Evolutionary conservation across 257 asterid species (phyloP).

Genomic region (Jaltomata sinuosa): DNA sequence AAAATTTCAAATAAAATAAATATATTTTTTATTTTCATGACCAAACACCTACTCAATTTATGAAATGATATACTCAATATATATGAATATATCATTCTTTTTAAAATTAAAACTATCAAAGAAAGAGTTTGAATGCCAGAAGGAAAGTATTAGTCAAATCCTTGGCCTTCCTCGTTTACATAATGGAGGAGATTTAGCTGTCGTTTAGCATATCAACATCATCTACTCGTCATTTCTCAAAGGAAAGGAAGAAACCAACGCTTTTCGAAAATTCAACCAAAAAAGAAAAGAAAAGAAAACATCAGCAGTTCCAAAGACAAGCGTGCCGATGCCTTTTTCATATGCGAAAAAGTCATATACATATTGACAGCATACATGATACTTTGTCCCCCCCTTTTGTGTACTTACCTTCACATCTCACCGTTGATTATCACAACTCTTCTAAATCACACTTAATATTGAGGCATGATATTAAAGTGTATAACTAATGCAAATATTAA

Average conservation of each 20-base stretch:
- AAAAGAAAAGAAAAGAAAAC: not conserved
- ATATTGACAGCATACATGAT: not conserved
- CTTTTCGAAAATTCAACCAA: not conserved
- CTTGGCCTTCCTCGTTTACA: not conserved
- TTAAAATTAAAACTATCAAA: too few relatives aligned
- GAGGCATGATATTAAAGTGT: too few relatives aligned
- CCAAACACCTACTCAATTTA: too few relatives aligned
- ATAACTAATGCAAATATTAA: too few relatives aligned
- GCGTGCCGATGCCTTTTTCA: not conserved
- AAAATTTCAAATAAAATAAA: too few relatives aligned
- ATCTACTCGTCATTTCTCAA: not conserved
- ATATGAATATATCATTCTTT: too few relatives aligned
- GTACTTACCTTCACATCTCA: not conserved
- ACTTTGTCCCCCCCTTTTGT: not conserved
- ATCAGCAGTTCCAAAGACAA: not conserved
- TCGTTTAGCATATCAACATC: not conserved
- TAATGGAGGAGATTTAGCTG: not conserved
- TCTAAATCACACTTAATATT: not conserved
- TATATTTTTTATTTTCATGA: too few relatives aligned
- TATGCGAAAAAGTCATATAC: not conserved
- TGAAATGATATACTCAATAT: too few relatives aligned
- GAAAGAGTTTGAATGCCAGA: not conserved
- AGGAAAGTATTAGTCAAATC: not conserved
- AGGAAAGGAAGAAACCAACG: not conserved
- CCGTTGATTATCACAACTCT: not conserved